Evolutionary conservation across 768 basidiomycete genomes (phyloP).

Genomic region (Amanita muscaria): DNA sequence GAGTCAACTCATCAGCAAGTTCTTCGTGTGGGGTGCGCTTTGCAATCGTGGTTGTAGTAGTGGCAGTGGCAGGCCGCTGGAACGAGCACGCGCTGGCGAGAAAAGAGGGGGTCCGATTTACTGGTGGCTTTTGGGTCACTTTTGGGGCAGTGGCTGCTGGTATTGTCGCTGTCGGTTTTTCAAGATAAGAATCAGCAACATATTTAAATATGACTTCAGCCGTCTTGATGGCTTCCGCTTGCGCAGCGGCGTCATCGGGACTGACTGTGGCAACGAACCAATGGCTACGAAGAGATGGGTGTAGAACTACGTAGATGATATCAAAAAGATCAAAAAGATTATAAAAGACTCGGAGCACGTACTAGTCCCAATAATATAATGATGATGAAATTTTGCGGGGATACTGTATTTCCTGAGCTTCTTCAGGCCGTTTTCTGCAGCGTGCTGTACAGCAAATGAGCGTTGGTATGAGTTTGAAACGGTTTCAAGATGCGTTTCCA

Average conservation of each 20-base stretch:
- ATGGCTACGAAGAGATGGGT: slow-evolving; percentile 18
- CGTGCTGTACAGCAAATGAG: slow-evolving; percentile 12
- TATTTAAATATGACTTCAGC: slow-evolving; percentile 1
- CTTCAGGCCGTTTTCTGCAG: slow-evolving; percentile 15
- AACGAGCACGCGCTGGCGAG: slow-evolving; percentile 10
- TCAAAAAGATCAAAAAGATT: not conserved
- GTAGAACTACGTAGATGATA: slow-evolving; percentile 17
- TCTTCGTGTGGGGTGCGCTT: slow-evolving; percentile 1
- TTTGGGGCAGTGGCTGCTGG: not conserved
- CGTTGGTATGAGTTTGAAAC: not conserved
- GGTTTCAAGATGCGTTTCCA: slow-evolving; percentile 16
- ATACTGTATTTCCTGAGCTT: slow-evolving; percentile 21
- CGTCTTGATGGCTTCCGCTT: not conserved
- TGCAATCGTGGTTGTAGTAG: not conserved
- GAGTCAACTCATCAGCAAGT: slow-evolving; percentile 13
- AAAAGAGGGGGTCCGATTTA: too few species aligned
- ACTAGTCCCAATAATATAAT: slow-evolving; percentile 21
- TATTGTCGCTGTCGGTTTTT: not conserved
- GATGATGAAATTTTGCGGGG: slow-evolving; percentile 17
- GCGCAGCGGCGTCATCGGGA: not conserved
- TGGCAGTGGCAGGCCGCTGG: not conserved
- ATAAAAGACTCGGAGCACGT: slow-evolving; percentile 9
- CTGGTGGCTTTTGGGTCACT: not conserved
- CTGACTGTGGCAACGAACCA: slow-evolving; percentile 14
- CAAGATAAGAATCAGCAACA: slow-evolving; percentile 3